These are phyloP conservation scores for Lolium perenne DNA, from an alignment of 176 grass and related monocot species.

Conservation along the genomic window DNA sequence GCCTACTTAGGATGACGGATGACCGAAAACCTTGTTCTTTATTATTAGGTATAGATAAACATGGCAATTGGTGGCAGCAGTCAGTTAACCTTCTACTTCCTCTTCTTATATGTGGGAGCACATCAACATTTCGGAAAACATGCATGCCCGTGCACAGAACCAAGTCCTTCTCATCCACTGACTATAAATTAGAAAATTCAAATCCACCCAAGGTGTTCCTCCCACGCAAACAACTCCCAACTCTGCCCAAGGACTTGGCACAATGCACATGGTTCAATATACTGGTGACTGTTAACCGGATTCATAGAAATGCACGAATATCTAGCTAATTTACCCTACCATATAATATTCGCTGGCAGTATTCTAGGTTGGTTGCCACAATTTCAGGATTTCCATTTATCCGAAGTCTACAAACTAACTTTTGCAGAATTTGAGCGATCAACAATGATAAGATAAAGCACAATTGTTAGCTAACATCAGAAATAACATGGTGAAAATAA, in stretches of 20 bases:
- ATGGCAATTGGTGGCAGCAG: neutral
- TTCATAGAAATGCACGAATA: neutral
- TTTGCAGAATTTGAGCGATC: constrained; percentile 8
- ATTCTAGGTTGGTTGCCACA: neutral
- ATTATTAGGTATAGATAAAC: neutral
- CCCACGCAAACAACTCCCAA: neutral
- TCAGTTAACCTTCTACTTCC: neutral
- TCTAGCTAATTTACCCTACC: neutral
- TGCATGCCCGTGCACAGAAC: neutral
- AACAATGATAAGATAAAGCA: neutral
- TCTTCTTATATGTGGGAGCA: neutral
- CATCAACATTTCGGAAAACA: neutral
- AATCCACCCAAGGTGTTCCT: neutral
- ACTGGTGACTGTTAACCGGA: neutral
- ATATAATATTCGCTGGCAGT: constrained; percentile 1
- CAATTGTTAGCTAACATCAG: neutral
- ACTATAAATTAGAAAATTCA: neutral
- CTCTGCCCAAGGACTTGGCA: neutral
- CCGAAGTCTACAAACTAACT: neutral
- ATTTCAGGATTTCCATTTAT: neutral
- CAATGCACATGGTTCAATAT: neutral
- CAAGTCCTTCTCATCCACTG: neutral
- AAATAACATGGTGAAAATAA: neutral
- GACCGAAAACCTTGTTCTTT: too few species aligned
- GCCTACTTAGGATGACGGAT: too few species aligned